Conservation (phyloP, 2,329 filamentous ascomycete species). For the Neonectria punicea region DNA sequence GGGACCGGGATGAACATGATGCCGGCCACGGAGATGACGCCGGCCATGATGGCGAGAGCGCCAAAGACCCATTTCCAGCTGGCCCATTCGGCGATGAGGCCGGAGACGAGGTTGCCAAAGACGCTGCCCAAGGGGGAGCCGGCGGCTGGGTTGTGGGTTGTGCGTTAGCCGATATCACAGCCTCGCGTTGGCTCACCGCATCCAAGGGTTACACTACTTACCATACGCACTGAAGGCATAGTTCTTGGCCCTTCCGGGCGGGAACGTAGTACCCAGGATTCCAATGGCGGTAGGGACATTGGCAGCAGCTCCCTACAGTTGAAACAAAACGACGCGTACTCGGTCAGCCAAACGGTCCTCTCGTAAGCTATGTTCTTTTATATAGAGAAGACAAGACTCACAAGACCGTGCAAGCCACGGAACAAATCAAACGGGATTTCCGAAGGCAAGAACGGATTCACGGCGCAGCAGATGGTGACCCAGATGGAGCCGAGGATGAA, state of each 20-base stretch:
- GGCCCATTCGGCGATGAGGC: slow-evolving; percentile 70
- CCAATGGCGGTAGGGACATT: slow-evolving; percentile 78
- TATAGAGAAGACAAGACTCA: slow-evolving; percentile 31
- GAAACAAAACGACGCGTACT: not conserved
- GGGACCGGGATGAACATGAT: slow-evolving; percentile 69
- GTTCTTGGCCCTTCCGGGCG: slow-evolving; percentile 74
- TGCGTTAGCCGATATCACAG: not conserved
- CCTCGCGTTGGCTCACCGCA: not conserved
- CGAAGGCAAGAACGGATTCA: slow-evolving; percentile 71
- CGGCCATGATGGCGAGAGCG: slow-evolving; percentile 68
- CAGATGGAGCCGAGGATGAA: slow-evolving; percentile 73
- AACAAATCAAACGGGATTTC: slow-evolving; percentile 76
- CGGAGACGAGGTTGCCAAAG: slow-evolving; percentile 72
- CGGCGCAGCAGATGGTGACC: slow-evolving; percentile 67
- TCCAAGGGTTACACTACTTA: slow-evolving; percentile 38
- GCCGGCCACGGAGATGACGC: slow-evolving; percentile 65
- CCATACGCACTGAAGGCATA: slow-evolving; percentile 75
- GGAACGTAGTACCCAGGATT: slow-evolving; percentile 74
- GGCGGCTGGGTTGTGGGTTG: slow-evolving; percentile 55
- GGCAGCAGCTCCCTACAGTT: slow-evolving; percentile 67
- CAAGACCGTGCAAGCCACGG: slow-evolving; percentile 72
- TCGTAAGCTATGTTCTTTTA: no score
- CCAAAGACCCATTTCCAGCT: slow-evolving; percentile 77
- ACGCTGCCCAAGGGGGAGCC: slow-evolving; percentile 73
- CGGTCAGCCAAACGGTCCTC: not conserved